Evolutionary conservation across 1,284 basidiomycete species (phyloP).

Genomic region (Tilletia horrida): DNA sequence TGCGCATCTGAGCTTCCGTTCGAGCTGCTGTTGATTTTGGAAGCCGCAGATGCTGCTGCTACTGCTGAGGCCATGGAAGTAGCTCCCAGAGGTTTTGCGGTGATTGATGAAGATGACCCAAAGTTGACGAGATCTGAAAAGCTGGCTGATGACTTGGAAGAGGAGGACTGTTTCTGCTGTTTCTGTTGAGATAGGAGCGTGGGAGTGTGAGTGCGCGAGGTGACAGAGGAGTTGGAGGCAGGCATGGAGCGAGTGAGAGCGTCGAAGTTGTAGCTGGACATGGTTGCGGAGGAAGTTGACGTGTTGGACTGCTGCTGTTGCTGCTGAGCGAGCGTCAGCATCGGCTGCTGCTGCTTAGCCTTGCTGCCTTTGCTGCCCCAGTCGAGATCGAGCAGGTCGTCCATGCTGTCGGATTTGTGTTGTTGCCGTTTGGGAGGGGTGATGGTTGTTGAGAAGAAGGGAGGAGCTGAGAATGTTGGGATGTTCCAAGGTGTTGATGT

Average conservation of each 20-base stretch:
- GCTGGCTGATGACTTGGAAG: conserved; percentile 17
- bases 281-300: not conserved
- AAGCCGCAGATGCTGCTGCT: too few species aligned
- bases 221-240: not conserved
- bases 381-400: conserved; percentile 50
- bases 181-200: not conserved
- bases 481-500: not conserved
- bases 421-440: not conserved
- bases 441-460: not conserved
- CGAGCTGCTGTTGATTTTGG: too few species aligned
- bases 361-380: conserved; percentile 30
- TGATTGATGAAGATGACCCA: not conserved
- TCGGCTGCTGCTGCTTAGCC: conserved; percentile 13
- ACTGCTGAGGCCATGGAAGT: too few species aligned
- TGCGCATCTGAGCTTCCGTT: not conserved
- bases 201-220: conserved; percentile 10
- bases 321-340: conserved; percentile 16
- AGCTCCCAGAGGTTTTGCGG: too few species aligned
- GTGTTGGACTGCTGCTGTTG: not conserved
- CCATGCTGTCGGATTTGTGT: conserved; percentile 33
- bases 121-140: conserved; percentile 14
- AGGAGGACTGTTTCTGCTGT: not conserved
- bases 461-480: not conserved
- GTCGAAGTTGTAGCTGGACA: conserved; percentile 36
- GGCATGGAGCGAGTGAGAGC: conserved; percentile 36